A percentile compares a stretch with the other conserved stretches of the same genome.
phyloP scores from a whole-genome alignment of 148 eudicot genomes.

The Arbutus unedo region DNA sequence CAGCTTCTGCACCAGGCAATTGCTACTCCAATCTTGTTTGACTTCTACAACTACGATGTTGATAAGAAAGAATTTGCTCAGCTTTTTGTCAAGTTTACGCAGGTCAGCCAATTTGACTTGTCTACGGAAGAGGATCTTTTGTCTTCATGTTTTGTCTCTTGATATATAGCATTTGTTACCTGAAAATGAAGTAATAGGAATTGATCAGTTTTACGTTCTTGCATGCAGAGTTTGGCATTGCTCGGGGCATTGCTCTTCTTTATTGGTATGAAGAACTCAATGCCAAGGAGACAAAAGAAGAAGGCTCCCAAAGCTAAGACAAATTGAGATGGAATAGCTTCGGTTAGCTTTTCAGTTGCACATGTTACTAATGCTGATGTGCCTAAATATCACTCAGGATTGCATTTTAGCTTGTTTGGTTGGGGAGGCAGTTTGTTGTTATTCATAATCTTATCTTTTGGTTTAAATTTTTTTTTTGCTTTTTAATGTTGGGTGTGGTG shows the following conservation, averaged over 20 bases:
- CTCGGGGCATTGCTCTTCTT: constrained; percentile 77
- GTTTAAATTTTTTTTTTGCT: not conserved
- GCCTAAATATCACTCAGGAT: not conserved
- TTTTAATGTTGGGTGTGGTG: not conserved
- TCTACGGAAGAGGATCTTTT: not conserved
- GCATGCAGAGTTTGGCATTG: constrained; percentile 63
- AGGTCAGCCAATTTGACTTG: constrained; percentile 42
- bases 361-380: not conserved
- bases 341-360: not conserved
- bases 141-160: not conserved
- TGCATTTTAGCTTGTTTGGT: not conserved
- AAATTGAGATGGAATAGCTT: not conserved
- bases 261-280: constrained; percentile 88
- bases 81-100: constrained; percentile 68
- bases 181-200: not conserved
- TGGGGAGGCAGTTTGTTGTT: constrained; percentile 7
- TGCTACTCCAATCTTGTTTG: constrained; percentile 68
- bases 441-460: not conserved
- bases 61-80: constrained; percentile 58
- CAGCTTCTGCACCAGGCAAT: constrained; percentile 76
- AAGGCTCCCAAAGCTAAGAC: constrained; percentile 21
- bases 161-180: not conserved
- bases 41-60: constrained; percentile 83
- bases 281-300: constrained; percentile 68
- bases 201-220: constrained; percentile 1